Conservation (phyloP, 352 stramenopile genomes). For the Discostella stelligera region DNA sequence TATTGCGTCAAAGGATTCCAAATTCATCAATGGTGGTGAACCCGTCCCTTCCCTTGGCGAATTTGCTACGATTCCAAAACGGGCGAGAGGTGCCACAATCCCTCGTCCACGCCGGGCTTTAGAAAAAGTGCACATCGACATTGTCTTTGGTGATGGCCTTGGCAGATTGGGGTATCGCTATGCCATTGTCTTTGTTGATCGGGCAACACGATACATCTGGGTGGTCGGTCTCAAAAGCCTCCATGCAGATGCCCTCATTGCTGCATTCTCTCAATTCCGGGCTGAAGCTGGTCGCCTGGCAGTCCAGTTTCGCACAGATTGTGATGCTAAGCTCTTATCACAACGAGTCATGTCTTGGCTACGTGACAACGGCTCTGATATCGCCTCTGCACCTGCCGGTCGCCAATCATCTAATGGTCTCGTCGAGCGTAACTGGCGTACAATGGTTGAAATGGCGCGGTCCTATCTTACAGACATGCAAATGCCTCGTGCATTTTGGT, state of each 20-base stretch:
- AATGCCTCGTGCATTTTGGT: constrained; percentile 2
- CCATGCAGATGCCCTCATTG: not conserved
- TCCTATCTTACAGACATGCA: not conserved
- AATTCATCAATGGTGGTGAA: constrained; percentile 16
- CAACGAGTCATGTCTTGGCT: constrained; percentile 2
- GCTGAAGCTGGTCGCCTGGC: not conserved
- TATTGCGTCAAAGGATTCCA: not conserved
- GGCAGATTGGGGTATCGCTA: constrained; percentile 15
- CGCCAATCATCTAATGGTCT: constrained; percentile 14
- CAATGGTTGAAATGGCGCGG: constrained; percentile 16
- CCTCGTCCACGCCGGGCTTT: too few relatives aligned
- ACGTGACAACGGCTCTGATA: not conserved
- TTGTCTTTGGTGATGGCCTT: too few relatives aligned
- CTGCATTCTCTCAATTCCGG: constrained; percentile 3
- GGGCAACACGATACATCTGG: constrained; percentile 8
- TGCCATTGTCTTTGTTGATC: constrained; percentile 15
- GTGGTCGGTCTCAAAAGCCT: constrained; percentile 6
- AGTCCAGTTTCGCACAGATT: constrained; percentile 9
- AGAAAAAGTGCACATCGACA: too few relatives aligned
- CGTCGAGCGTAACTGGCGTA: constrained; percentile 14
- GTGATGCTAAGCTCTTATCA: constrained; percentile 13
- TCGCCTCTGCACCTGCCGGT: not conserved
- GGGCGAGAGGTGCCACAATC: too few relatives aligned
- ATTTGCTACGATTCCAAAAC: not conserved
- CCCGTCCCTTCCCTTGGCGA: constrained; percentile 6